Evolutionary conservation across 352 stramenopile species (phyloP).

Genomic region (Sclerospora graminicola): DNA sequence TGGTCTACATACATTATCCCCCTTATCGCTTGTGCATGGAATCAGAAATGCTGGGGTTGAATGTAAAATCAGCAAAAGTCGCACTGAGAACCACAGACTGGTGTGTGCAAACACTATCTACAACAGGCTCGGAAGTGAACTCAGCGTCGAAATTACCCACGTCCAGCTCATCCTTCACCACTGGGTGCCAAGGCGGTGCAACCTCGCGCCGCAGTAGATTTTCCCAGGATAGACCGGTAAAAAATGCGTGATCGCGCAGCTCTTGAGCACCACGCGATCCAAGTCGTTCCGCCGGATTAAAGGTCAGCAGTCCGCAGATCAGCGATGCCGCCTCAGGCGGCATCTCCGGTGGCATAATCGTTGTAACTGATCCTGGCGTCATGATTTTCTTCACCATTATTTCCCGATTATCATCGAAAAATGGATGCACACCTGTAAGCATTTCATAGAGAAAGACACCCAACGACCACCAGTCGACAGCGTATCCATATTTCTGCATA

Average conservation of each 20-base stretch:
- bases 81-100: constrained; percentile 48
- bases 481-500: constrained; percentile 68
- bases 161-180: constrained; percentile 60
- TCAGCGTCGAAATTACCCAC: constrained; percentile 70
- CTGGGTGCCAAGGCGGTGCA: constrained; percentile 45
- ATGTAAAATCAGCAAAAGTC: constrained; percentile 70
- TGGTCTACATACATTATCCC: constrained; percentile 6
- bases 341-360: constrained; percentile 59
- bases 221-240: constrained; percentile 74
- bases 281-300: constrained; percentile 60
- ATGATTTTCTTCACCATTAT: constrained; percentile 85
- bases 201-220: constrained; percentile 53
- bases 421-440: constrained; percentile 83
- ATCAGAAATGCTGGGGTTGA: constrained; percentile 49
- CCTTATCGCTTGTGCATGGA: constrained; percentile 36
- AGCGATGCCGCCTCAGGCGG: constrained; percentile 57
- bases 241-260: constrained; percentile 82
- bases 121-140: constrained; percentile 65
- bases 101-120: constrained; percentile 63
- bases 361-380: constrained; percentile 44
- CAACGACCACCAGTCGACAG: constrained; percentile 90
- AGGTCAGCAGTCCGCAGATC: constrained; percentile 63
- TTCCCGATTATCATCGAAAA: constrained; percentile 80
- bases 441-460: constrained; percentile 88
- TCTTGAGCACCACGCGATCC: constrained; percentile 46